Conservation (phyloP, 208 protist species). For the Histomonas meleagridis region DNA sequence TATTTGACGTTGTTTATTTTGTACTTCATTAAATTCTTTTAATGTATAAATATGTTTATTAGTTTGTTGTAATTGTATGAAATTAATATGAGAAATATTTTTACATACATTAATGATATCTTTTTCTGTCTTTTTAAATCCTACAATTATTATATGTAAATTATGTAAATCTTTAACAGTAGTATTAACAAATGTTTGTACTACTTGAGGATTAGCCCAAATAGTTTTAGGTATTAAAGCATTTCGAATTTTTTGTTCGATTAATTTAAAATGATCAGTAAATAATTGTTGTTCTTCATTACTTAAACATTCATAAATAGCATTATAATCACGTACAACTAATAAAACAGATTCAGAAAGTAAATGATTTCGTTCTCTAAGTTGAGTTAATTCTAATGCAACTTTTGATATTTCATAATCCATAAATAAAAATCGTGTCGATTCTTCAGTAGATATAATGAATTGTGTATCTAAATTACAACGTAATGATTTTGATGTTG, state of each 20-base stretch:
- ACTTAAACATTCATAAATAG: constrained; percentile 68
- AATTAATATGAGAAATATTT: constrained; percentile 55
- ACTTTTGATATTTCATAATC: constrained; percentile 66
- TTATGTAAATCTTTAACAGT: constrained; percentile 67
- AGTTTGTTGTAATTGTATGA: constrained; percentile 46
- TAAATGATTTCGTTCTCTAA: constrained; percentile 73
- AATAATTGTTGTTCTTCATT: constrained; percentile 77
- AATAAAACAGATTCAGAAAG: constrained; percentile 70
- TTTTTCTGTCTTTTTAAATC: constrained; percentile 70
- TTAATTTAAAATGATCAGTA: constrained; percentile 65
- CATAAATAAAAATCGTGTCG: constrained; percentile 45
- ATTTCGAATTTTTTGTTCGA: constrained; percentile 72
- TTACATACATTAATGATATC: constrained; percentile 70
- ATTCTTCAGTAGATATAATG: not conserved
- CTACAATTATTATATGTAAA: constrained; percentile 70
- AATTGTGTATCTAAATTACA: not conserved
- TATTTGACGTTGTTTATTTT: not conserved
- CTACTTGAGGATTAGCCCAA: constrained; percentile 76
- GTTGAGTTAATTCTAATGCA: constrained; percentile 66
- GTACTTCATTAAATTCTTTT: not conserved
- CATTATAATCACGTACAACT: constrained; percentile 80
- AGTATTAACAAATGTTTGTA: constrained; percentile 79
- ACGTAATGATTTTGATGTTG: not conserved
- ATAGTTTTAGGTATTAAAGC: constrained; percentile 71
- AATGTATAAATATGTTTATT: constrained; percentile 39